Evolutionary conservation across 768 basidiomycete species (phyloP), one percentile per base, ranked within the genome.

Genomic region (Naematelia aurantialba): DNA sequence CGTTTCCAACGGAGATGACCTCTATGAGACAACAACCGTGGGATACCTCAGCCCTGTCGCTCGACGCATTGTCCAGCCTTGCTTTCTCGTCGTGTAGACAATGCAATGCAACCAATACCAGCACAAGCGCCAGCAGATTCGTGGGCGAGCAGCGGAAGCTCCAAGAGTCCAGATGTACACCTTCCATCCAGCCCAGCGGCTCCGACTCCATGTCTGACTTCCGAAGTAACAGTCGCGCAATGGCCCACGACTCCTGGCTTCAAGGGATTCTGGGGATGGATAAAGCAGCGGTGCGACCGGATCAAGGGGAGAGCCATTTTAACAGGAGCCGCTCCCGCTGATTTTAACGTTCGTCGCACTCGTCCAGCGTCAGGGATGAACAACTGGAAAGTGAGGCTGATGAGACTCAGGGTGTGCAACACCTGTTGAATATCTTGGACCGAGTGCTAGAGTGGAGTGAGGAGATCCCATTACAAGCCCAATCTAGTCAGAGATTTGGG

Each of bases 401-500:
- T 27, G 49, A 31, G 27, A 39, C 30, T 24, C 52, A 79, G 79
- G 63, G 62, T 5, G 63, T 75, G 3, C 69, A 73, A 48, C 75
- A 82, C 12, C 64, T 91, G 0, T 68, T 78, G n/a, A 51, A 66
- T 3, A 78, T 93, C 60, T 78, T 99, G 17, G 83, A 87, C 59
- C 79, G 80, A 11, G 77, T 96, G 44, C 84, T 85, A 63, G 61
- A 62, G 1, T 91, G 90, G 89, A 85, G 92, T 24, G 84, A 88
- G 34, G 85, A 87, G 25, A 87, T 92, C 8, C 92, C 92, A 1
- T 85, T 87, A 0, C 81, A 84, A 4, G 73, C 82, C 39, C 83
- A 68, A 50, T 52, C 86, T 5, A 83, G 87, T 4, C 93, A 96
- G 66, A 82, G 91, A 10, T 99, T 88, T 72, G 94, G 94, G 1